phyloP scores from a whole-genome alignment of 192 early-diverging fungal genomes.

The Backusella sp. region DNA sequence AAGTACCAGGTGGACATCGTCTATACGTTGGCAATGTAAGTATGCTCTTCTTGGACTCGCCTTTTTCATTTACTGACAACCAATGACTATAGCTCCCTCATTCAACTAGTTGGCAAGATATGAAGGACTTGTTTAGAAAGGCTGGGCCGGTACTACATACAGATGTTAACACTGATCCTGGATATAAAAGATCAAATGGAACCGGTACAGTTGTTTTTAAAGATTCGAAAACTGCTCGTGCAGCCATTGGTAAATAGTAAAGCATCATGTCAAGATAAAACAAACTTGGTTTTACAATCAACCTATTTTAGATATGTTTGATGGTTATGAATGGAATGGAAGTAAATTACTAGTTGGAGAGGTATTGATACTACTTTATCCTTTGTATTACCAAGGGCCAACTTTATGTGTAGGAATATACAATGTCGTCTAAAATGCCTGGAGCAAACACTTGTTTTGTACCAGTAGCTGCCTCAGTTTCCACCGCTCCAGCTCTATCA shows the following conservation, averaged over 20 bases:
- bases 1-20: slow-evolving; percentile 47
- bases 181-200: slow-evolving; percentile 64
- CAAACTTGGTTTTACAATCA: not conserved
- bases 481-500: not conserved
- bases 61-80: not conserved
- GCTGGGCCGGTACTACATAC: slow-evolving; percentile 68
- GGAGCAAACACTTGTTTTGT: not conserved
- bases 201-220: slow-evolving; percentile 77
- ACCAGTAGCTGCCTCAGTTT: not conserved
- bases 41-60: not conserved
- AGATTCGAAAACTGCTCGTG: slow-evolving; percentile 55
- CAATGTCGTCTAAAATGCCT: not conserved
- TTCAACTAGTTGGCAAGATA: slow-evolving; percentile 79
- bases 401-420: not conserved
- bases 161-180: slow-evolving; percentile 61
- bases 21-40: slow-evolving; percentile 66
- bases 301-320: slow-evolving; percentile 64
- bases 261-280: not conserved
- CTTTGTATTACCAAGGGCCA: not conserved
- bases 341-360: slow-evolving; percentile 78
- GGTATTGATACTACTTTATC: slow-evolving; percentile 40
- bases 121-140: slow-evolving; percentile 83
- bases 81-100: slow-evolving; percentile 62
- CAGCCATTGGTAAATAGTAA: slow-evolving; percentile 66
- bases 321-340: slow-evolving; percentile 78